Base-by-base conservation (phyloP, 2,329 filamentous ascomycete species). In the Aspergillus novoparasiticus region DNA sequence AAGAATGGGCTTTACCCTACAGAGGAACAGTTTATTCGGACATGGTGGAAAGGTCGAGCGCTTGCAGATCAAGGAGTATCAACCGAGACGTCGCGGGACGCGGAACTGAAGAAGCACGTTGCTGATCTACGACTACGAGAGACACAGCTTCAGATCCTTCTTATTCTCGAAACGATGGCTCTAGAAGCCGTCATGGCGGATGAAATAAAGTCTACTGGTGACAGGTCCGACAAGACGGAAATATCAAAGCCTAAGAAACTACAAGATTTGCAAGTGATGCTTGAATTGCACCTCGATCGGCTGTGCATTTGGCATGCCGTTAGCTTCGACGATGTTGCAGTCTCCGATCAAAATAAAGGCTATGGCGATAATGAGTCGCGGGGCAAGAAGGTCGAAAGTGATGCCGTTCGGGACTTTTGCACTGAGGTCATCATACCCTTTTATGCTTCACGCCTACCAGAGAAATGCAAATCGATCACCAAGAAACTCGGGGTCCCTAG, bases 231-330 rank as follows among this genome's bases (percentile, higher is more conserved):
- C 19, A 73, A 69, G 58, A 63, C 59, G 34, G 46, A 39, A 11
- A 72, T 72, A 61, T 56, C 69, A 34, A 78, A 72, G 54, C 43
- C 64, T 12, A 82, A 80, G 64, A 82, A 80, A 61, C 66, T 71
- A 10, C 79, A 80, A 55, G 77, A 83, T 68, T 66, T 83, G 39
- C 72, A 75, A 50, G 72, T 78, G 5, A 72, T 82, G 28, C 74
- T 84, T 21, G 82, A 84, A 60, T 72, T 83, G 1, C 76, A 83
- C 30, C 70, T 83, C 19, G 82, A 84, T 62, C 75, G 81, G 59
- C 71, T 84, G 30, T 83, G 82, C 64, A 84, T 84, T 58, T 84
- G 82, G 82, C 81, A 84, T 69, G 78, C 81, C 30, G 79, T 84
- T 56, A 78, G 74, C 61, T 72, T 76, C 41, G 78, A 78, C 32